Percentiles rank a stretch among this genome's conserved stretches.
These are phyloP conservation scores for Lactarius indigo DNA, from an alignment of 768 basidiomycete species.

Conservation along the genomic window DNA sequence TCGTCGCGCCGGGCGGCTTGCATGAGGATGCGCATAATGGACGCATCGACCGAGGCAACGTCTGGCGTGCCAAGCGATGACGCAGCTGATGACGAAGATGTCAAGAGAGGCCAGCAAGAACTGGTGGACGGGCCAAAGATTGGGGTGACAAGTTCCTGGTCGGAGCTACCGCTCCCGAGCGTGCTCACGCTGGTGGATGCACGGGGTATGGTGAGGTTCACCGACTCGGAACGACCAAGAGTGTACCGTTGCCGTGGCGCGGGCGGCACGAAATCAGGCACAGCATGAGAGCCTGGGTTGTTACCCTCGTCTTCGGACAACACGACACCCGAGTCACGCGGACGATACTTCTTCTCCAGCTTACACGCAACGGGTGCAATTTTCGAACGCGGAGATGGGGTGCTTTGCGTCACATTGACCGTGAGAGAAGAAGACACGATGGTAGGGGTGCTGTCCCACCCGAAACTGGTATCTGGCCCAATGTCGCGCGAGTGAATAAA, in stretches of 20 bases:
- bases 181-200: constrained; percentile 64
- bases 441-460: constrained; percentile 20
- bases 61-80: constrained; percentile 36
- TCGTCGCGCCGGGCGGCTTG: constrained; percentile 47
- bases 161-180: constrained; percentile 53
- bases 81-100: constrained; percentile 40
- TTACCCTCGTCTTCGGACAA: constrained; percentile 58
- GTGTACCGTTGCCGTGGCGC: constrained; percentile 24
- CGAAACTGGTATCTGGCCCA: constrained; percentile 25
- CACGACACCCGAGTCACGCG: constrained; percentile 63
- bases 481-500: constrained; percentile 21
- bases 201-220: constrained; percentile 44
- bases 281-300: constrained; percentile 18
- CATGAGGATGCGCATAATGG: constrained; percentile 67
- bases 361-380: constrained; percentile 31
- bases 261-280: constrained; percentile 16
- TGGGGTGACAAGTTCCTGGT: constrained; percentile 71
- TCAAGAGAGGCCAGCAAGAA: constrained; percentile 64
- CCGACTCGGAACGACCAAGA: constrained; percentile 29
- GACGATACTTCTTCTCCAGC: constrained; percentile 57
- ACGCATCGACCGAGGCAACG: constrained; percentile 49
- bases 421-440: constrained; percentile 34
- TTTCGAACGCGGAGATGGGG: constrained; percentile 54
- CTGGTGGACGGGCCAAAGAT: constrained; percentile 47
- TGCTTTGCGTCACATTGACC: constrained; percentile 43